These are phyloP conservation scores for Byssoonygena ceratinophila DNA, from an alignment of 2,329 filamentous ascomycete species.

Conservation along the genomic window DNA sequence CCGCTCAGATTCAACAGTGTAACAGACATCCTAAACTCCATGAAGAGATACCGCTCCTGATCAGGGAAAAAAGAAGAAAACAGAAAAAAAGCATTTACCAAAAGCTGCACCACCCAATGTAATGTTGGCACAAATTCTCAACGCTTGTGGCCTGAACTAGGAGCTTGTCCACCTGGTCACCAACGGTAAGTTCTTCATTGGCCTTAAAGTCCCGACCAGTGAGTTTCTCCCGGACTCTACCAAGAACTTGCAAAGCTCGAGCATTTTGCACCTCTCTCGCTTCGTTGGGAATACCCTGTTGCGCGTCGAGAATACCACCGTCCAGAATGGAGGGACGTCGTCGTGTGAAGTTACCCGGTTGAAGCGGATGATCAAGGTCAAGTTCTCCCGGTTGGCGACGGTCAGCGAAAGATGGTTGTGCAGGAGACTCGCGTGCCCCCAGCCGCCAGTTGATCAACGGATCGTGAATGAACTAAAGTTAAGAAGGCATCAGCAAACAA, in stretches of 20 bases:
- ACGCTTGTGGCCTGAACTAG: constrained; percentile 91
- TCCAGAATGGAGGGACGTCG: constrained; percentile 63
- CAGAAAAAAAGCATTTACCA: constrained; percentile 50
- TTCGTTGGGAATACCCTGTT: constrained; percentile 34
- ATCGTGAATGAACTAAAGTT: constrained; percentile 90
- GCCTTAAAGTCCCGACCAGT: constrained; percentile 87
- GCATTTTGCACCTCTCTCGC: constrained; percentile 78
- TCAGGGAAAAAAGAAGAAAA: neutral
- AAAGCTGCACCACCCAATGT: constrained; percentile 98
- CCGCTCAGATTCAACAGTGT: neutral
- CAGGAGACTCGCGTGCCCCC: constrained; percentile 51
- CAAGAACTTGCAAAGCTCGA: constrained; percentile 79
- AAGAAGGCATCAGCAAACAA: neutral
- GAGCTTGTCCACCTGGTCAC: constrained; percentile 85
- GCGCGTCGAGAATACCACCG: constrained; percentile 36
- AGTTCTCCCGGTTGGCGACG: constrained; percentile 46
- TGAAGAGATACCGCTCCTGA: neutral
- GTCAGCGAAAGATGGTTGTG: constrained; percentile 51
- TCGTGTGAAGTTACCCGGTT: constrained; percentile 56
- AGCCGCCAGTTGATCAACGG: constrained; percentile 97
- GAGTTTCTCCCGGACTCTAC: constrained; percentile 87
- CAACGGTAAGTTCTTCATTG: constrained; percentile 70
- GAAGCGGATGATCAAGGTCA: constrained; percentile 42
- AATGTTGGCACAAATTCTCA: constrained; percentile 97
- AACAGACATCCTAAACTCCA: neutral